These are phyloP conservation scores for Cenococcum geophilum DNA, from an alignment of 495 filamentous ascomycete genomes.

Conservation along the genomic window DNA sequence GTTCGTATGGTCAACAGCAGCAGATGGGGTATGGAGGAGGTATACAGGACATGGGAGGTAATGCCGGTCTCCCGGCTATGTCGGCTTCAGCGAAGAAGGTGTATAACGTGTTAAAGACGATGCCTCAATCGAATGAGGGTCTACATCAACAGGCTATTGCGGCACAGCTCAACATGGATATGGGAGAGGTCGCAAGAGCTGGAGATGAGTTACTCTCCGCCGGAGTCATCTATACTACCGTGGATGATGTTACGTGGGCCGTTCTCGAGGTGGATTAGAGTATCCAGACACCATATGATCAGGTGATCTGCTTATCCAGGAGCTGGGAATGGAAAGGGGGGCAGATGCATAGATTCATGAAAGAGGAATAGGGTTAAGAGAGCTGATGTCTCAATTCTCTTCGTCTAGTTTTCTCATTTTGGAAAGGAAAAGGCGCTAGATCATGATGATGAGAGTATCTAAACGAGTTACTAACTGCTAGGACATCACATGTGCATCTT, in stretches of 20 bases:
- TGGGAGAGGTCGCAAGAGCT: constrained; percentile 63
- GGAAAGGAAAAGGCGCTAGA: neutral
- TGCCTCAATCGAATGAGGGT: constrained; percentile 69
- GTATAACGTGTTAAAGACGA: constrained; percentile 55
- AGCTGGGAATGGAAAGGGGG: no score
- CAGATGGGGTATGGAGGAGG: constrained; percentile 30
- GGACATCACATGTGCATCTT: neutral
- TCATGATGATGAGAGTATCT: neutral
- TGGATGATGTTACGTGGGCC: constrained; percentile 63
- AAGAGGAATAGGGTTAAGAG: no score
- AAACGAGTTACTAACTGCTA: neutral
- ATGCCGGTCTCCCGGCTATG: constrained; percentile 43
- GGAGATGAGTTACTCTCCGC: constrained; percentile 67
- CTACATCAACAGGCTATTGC: constrained; percentile 72
- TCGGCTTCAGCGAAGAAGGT: constrained; percentile 57
- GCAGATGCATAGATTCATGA: no score
- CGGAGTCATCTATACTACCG: constrained; percentile 80
- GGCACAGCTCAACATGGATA: constrained; percentile 51
- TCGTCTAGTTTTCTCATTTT: neutral
- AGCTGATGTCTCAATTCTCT: neutral
- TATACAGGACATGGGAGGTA: neutral
- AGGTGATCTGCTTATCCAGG: neutral
- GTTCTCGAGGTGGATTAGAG: constrained; percentile 30
- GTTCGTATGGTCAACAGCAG: constrained; percentile 31
- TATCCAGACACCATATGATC: neutral